These are phyloP conservation scores for Termitomyces titanicus DNA, from an alignment of 768 basidiomycete species.

Conservation along the genomic window DNA sequence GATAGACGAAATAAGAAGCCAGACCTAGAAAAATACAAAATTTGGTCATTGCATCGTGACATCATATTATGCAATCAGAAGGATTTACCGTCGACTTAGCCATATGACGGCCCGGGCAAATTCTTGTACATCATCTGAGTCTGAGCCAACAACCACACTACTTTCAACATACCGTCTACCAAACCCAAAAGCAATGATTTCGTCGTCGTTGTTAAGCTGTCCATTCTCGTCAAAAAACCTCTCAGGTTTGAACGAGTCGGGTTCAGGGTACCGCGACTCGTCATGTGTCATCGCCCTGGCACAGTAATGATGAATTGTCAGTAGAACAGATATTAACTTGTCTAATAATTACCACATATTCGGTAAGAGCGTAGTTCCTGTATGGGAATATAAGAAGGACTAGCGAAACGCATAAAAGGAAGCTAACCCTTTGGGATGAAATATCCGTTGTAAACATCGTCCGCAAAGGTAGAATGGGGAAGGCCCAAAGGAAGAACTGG, in stretches of 20 bases:
- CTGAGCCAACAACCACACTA: not conserved
- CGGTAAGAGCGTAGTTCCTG: not conserved
- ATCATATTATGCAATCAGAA: not conserved
- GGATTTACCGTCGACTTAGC: not conserved
- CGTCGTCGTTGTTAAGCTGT: not conserved
- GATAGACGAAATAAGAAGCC: not conserved
- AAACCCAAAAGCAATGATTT: constrained; percentile 1
- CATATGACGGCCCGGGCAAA: not conserved
- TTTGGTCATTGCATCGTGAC: not conserved
- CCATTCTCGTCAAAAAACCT: constrained; percentile 6
- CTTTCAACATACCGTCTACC: constrained; percentile 2
- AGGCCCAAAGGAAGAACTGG: constrained; percentile 25
- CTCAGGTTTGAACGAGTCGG: constrained; percentile 6
- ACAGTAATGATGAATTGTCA: not conserved
- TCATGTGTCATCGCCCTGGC: not conserved
- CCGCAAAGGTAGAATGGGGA: constrained; percentile 9
- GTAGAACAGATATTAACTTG: not conserved
- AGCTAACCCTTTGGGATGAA: constrained; percentile 2
- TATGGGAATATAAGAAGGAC: not conserved
- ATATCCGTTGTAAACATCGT: constrained; percentile 15
- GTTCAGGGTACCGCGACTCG: not conserved
- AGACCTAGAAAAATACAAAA: not conserved
- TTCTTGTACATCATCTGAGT: not conserved
- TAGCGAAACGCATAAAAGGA: not conserved
- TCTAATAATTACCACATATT: not conserved